Conservation (phyloP, 2,329 filamentous ascomycete genomes). For the Clarireedia homoeocarpa region DNA sequence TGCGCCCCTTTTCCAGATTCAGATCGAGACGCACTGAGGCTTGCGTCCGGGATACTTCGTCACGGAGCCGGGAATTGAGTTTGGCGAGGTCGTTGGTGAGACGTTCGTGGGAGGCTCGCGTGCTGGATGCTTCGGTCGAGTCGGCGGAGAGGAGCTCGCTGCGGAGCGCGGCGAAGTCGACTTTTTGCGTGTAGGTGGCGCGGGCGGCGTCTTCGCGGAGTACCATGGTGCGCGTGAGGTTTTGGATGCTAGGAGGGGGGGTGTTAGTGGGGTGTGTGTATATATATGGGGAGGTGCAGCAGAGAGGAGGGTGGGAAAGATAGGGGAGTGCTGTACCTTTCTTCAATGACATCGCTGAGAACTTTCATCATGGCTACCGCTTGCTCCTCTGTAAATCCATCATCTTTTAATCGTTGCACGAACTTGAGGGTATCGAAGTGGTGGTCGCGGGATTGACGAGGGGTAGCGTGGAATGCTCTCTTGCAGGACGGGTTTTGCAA, state of each 20-base stretch:
- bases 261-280: not conserved
- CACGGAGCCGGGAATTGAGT: constrained; percentile 77
- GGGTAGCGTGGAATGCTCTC: constrained; percentile 60
- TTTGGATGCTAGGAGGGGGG: constrained; percentile 64
- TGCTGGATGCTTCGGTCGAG: constrained; percentile 82
- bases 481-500: constrained; percentile 15
- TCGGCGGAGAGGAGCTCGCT: constrained; percentile 90
- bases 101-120: constrained; percentile 82
- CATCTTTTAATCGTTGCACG: constrained; percentile 78
- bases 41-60: constrained; percentile 92
- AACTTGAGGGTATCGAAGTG: constrained; percentile 99
- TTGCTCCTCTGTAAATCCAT: constrained; percentile 94
- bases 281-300: not conserved
- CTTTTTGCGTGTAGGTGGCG: constrained; percentile 77
- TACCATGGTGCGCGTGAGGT: constrained; percentile 96
- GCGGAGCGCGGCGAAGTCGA: constrained; percentile 94
- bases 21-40: constrained; percentile 86
- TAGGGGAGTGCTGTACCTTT: constrained; percentile 49
- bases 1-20: constrained; percentile 93
- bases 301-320: not conserved
- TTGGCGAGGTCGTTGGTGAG: constrained; percentile 93
- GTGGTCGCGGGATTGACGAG: constrained; percentile 61
- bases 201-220: constrained; percentile 86
- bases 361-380: constrained; percentile 98
- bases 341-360: constrained; percentile 91